phyloP scores from a whole-genome alignment of 2,329 filamentous ascomycete genomes.

The Colletotrichum sp. region DNA sequence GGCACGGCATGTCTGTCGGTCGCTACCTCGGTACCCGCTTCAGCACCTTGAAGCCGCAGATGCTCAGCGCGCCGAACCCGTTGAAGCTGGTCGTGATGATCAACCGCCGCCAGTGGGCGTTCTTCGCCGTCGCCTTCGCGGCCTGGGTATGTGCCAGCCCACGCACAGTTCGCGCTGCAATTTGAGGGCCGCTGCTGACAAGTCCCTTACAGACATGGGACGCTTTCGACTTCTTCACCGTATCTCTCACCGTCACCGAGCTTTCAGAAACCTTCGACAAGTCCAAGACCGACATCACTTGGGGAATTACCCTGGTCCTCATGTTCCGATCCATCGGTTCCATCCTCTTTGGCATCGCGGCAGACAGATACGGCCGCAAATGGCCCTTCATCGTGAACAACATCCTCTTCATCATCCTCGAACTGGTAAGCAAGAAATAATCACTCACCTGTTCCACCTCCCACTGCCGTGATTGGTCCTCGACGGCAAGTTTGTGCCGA shows the following conservation, averaged over 20 bases:
- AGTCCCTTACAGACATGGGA: conserved; percentile 56
- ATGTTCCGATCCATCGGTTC: conserved; percentile 65
- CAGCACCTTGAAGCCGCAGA: conserved; percentile 60
- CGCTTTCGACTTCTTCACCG: conserved; percentile 70
- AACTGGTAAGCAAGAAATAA: conserved; percentile 59
- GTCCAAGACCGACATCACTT: conserved; percentile 62
- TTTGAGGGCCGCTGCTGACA: neutral
- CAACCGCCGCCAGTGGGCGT: conserved; percentile 55
- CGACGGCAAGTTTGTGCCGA: conserved; percentile 6
- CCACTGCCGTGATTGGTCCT: neutral
- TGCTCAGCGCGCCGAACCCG: conserved; percentile 59
- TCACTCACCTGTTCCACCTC: neutral
- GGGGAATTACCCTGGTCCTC: conserved; percentile 67
- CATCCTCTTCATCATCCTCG: conserved; percentile 71
- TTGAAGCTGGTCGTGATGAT: conserved; percentile 53
- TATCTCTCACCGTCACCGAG: conserved; percentile 61
- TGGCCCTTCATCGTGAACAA: conserved; percentile 82
- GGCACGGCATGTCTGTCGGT: conserved; percentile 52
- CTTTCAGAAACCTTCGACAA: conserved; percentile 57
- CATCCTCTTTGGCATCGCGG: conserved; percentile 56
- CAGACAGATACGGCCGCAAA: conserved; percentile 62
- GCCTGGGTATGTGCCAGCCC: conserved; percentile 52
- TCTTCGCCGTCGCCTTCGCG: conserved; percentile 58
- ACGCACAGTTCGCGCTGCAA: neutral
- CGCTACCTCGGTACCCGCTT: conserved; percentile 57